Evolutionary conservation across 495 filamentous ascomycete species (phyloP).

Genomic region (Pyrenopolyporus hunteri): DNA sequence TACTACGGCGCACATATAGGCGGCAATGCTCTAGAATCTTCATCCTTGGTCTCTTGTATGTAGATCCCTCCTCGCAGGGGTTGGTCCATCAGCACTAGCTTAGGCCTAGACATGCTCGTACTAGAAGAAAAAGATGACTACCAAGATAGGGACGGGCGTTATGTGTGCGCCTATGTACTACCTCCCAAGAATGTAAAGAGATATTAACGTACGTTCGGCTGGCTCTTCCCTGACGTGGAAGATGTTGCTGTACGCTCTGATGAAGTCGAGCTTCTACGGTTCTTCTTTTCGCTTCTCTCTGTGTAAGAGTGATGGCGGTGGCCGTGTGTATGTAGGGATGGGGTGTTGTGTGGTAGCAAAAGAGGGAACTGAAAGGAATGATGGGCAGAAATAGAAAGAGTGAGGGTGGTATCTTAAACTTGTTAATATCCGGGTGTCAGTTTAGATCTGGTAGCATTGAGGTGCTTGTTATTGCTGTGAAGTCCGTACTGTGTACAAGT

Average conservation of each 20-base stretch:
- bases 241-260: constrained; percentile 2
- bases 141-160: constrained; percentile 4
- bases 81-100: constrained; percentile 26
- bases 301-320: neutral
- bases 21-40: constrained; percentile 37
- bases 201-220: constrained; percentile 18
- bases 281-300: neutral
- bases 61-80: constrained; percentile 29
- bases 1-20: constrained; percentile 36
- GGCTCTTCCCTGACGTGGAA: neutral
- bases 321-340: neutral
- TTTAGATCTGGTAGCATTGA: constrained; percentile 27
- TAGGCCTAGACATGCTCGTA: constrained; percentile 10
- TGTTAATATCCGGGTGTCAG: constrained; percentile 12
- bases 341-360: neutral
- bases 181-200: constrained; percentile 10
- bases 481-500: constrained; percentile 34
- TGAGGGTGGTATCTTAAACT: constrained; percentile 27
- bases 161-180: neutral
- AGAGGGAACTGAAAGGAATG: neutral
- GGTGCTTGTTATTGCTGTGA: constrained; percentile 27
- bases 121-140: constrained; percentile 5
- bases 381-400: constrained; percentile 18
- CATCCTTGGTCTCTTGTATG: constrained; percentile 27
- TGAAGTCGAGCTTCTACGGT: constrained; percentile 2